Percentiles rank a stretch among this genome's conserved stretches.
Conservation (phyloP, 1,284 basidiomycete species). For the Phylloporus sp. region DNA sequence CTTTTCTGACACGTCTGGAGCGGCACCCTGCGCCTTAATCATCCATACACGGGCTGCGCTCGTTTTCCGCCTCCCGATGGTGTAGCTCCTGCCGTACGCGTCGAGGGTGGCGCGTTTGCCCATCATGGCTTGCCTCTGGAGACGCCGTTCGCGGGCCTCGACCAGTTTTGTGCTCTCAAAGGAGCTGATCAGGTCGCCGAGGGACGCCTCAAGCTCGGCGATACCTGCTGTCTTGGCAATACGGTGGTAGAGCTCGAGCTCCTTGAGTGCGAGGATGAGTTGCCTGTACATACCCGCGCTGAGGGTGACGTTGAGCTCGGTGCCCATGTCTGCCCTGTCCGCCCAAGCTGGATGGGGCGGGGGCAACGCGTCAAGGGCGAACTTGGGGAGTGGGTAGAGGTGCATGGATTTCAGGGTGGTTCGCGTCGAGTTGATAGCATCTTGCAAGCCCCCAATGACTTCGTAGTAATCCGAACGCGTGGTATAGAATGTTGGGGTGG, state of each 20-base stretch:
- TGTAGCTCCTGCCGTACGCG: constrained; percentile 80
- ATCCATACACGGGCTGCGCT: constrained; percentile 93
- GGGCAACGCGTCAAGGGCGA: constrained; percentile 69
- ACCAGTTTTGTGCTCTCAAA: constrained; percentile 75
- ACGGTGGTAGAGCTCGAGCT: constrained; percentile 76
- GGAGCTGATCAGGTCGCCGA: constrained; percentile 63
- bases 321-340: constrained; percentile 63
- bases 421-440: constrained; percentile 67
- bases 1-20: constrained; percentile 38
- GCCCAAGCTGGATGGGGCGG: constrained; percentile 75
- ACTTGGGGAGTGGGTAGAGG: constrained; percentile 80
- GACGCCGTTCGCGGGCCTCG: constrained; percentile 58
- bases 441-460: constrained; percentile 73
- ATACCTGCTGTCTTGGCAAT: constrained; percentile 74
- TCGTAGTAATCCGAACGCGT: constrained; percentile 83
- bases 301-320: constrained; percentile 67
- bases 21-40: constrained; percentile 74
- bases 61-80: constrained; percentile 86
- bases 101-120: constrained; percentile 70
- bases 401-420: constrained; percentile 69
- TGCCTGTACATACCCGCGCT: constrained; percentile 79
- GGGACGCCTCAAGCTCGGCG: constrained; percentile 60
- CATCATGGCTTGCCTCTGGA: constrained; percentile 32
- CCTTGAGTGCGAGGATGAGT: constrained; percentile 70
- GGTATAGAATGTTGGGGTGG: constrained; percentile 87